Conservation (phyloP, 768 basidiomycete genomes). For the Calocybe cyanea region DNA sequence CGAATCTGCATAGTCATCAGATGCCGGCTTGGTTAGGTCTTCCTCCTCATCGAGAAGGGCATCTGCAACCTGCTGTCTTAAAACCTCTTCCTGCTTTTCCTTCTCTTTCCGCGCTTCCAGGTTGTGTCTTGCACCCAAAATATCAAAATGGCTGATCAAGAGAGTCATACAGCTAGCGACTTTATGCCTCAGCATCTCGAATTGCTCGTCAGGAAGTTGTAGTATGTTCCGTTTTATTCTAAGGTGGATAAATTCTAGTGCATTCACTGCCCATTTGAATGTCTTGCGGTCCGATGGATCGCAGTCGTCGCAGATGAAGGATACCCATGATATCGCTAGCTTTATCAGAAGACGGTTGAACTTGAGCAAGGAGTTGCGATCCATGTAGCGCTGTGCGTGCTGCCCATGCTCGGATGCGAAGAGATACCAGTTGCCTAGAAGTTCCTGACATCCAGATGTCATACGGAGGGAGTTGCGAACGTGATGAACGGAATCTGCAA, state of each 20-base stretch:
- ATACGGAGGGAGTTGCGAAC: conserved; percentile 67
- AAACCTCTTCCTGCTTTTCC: conserved; percentile 69
- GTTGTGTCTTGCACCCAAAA: conserved; percentile 88
- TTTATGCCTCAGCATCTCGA: conserved; percentile 84
- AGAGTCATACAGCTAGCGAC: conserved; percentile 96
- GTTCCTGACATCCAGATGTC: conserved; percentile 69
- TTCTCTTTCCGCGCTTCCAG: conserved; percentile 87
- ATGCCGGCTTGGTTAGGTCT: conserved; percentile 33
- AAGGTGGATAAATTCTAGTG: conserved; percentile 87
- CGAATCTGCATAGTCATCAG: conserved; percentile 35
- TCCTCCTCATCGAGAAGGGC: conserved; percentile 45
- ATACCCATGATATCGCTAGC: conserved; percentile 95
- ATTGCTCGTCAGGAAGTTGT: conserved; percentile 83
- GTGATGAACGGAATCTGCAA: conserved; percentile 87
- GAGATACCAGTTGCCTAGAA: conserved; percentile 89
- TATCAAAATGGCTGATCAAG: conserved; percentile 97
- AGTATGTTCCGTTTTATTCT: conserved; percentile 90
- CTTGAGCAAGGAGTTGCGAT: conserved; percentile 59
- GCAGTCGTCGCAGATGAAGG: conserved; percentile 98
- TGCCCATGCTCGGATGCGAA: conserved; percentile 97
- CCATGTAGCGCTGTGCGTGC: conserved; percentile 87
- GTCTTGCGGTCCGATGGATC: conserved; percentile 93
- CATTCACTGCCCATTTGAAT: conserved; percentile 97
- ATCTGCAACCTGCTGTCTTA: conserved; percentile 49
- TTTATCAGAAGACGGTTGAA: conserved; percentile 84